Evolutionary conservation across 345 rosid genomes (phyloP).

Genomic region (Eucalyptus albens): DNA sequence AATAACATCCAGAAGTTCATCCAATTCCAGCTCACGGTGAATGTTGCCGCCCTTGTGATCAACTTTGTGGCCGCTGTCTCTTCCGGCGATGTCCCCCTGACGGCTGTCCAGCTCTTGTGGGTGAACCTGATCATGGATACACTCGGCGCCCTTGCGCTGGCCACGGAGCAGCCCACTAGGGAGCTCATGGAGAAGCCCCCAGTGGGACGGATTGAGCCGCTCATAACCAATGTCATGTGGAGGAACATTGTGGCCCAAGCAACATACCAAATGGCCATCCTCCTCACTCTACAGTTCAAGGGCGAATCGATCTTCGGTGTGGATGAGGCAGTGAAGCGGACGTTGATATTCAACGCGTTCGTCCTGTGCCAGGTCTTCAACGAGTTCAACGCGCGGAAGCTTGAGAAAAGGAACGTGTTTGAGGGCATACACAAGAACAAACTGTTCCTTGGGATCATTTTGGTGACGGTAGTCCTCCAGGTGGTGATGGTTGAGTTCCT

Average conservation of each 20-base stretch:
- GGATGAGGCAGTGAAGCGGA: too few species aligned
- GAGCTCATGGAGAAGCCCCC: slow-evolving; percentile 58
- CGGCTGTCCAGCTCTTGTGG: slow-evolving; percentile 70
- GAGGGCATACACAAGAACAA: too few species aligned
- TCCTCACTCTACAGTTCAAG: too few species aligned
- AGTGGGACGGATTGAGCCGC: slow-evolving; percentile 44
- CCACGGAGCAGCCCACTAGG: slow-evolving; percentile 50
- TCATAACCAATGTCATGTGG: slow-evolving; percentile 7
- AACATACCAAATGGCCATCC: too few species aligned
- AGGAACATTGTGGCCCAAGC: too few species aligned
- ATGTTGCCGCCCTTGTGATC: slow-evolving; percentile 57
- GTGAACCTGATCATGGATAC: slow-evolving; percentile 79
- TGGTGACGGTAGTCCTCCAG: slow-evolving; percentile 38
- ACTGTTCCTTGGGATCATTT: not conserved
- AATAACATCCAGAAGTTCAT: slow-evolving; percentile 73
- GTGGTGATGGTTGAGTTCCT: slow-evolving; percentile 68
- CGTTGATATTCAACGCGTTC: too few species aligned
- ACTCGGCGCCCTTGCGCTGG: slow-evolving; percentile 60
- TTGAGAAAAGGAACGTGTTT: too few species aligned
- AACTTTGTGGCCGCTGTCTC: slow-evolving; percentile 75
- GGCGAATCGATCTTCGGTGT: too few species aligned
- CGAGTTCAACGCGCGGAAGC: too few species aligned
- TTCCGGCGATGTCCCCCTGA: slow-evolving; percentile 59
- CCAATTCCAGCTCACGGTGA: slow-evolving; percentile 71
- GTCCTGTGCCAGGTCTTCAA: too few species aligned